Evolutionary conservation across 208 protist genomes (phyloP).

Genomic region (Strigomonas culicis): DNA sequence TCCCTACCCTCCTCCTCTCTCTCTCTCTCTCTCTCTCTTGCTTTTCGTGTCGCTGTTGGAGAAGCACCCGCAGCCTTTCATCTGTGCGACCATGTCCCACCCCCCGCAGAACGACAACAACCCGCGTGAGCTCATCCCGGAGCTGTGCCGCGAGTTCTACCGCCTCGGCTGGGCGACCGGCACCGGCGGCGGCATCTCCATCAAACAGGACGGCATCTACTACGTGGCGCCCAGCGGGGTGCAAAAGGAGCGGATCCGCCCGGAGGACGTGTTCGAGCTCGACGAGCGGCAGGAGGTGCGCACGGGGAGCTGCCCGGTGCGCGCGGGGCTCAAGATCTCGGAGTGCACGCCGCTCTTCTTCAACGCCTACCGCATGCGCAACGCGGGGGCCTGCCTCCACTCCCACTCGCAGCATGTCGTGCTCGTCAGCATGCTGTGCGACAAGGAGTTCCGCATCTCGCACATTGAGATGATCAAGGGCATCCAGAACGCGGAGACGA

Average conservation of each 20-base stretch:
- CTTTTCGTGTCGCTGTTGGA: too few species aligned
- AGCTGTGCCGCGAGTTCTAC: conserved; percentile 93
- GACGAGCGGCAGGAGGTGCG: conserved; percentile 58
- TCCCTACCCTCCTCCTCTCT: conserved; percentile 9
- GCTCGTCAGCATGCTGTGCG: conserved; percentile 86
- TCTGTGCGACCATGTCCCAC: conserved; percentile 45
- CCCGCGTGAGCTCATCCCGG: conserved; percentile 88
- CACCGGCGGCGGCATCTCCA: conserved; percentile 94
- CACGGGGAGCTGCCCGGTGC: conserved; percentile 16
- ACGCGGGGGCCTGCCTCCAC: conserved; percentile 93
- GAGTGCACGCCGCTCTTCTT: conserved; percentile 96
- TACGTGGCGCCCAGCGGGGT: conserved; percentile 95
- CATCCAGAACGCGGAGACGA: conserved; percentile 44
- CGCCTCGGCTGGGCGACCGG: conserved; percentile 93
- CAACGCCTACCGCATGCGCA: conserved; percentile 80
- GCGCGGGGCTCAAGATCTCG: conserved; percentile 66
- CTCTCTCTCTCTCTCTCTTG: conserved; percentile 10
- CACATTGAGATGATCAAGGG: conserved; percentile 97
- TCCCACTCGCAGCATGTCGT: conserved; percentile 85
- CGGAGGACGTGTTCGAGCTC: conserved; percentile 91
- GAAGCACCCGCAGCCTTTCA: too few species aligned
- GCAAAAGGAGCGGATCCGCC: conserved; percentile 93
- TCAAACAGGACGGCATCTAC: conserved; percentile 63
- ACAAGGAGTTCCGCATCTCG: conserved; percentile 92
- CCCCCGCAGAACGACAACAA: conserved; percentile 33